Conservation (phyloP, 257 asterid genomes). For the Solanum appendiculatum region DNA sequence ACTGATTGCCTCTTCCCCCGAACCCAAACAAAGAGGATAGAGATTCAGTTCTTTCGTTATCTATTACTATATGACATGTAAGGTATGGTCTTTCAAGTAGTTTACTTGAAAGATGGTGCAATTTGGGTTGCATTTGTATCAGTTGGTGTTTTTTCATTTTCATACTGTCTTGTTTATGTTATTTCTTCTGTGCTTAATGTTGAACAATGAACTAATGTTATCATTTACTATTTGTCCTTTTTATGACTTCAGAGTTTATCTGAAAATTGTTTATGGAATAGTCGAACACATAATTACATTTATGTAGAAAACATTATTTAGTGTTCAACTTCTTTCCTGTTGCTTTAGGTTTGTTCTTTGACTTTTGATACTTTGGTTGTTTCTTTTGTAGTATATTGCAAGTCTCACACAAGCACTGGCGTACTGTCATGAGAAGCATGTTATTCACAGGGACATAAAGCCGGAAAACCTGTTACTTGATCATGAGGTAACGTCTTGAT, state of each 20-base stretch:
- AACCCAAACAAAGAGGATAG: background rate
- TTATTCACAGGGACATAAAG: constrained; percentile 97
- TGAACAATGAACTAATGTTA: background rate
- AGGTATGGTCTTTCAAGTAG: background rate
- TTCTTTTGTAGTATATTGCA: constrained; percentile 43
- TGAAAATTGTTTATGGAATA: background rate
- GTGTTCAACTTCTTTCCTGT: background rate
- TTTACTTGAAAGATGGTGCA: background rate
- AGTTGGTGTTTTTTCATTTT: background rate
- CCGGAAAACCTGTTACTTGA: constrained; percentile 93
- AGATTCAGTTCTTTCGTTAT: background rate
- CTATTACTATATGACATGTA: background rate
- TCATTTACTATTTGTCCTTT: background rate
- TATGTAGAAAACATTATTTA: background rate
- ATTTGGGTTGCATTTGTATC: background rate
- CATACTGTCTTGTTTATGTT: background rate
- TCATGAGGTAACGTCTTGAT: constrained; percentile 61
- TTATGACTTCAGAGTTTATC: background rate
- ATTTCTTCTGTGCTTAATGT: background rate
- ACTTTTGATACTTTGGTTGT: constrained; percentile 3
- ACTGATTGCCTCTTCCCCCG: background rate
- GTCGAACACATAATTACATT: background rate
- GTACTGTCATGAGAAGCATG: constrained; percentile 85
- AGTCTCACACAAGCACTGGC: constrained; percentile 87
- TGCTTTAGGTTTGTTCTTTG: background rate